A percentile compares a stretch with the other conserved stretches of the same genome.
Evolutionary conservation across 176 grass and related monocot species (phyloP).

Genomic region (Musa troglodytarum): DNA sequence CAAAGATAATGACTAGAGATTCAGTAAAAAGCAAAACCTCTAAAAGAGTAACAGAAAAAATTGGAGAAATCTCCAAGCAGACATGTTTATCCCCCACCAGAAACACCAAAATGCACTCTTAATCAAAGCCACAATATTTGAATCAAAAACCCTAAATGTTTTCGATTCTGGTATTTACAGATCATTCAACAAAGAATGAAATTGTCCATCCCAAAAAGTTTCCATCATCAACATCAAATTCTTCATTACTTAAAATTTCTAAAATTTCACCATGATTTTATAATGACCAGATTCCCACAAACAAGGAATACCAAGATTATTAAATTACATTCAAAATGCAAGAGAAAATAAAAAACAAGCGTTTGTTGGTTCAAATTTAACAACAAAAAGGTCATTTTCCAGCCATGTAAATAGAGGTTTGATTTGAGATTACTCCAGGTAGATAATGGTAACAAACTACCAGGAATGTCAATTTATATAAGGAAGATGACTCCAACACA

Average conservation of each 20-base stretch:
- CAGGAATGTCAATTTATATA: conserved; percentile 6
- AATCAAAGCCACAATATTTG: background rate
- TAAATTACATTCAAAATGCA: background rate
- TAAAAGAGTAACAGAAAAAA: background rate
- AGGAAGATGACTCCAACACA: conserved; percentile 16
- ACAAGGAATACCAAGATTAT: background rate
- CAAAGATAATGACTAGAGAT: background rate
- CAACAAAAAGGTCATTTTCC: background rate
- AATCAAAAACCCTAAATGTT: background rate
- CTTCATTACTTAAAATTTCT: too few species aligned
- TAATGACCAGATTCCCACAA: background rate
- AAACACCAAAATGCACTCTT: background rate
- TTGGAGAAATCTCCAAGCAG: background rate
- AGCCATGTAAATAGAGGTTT: too few species aligned
- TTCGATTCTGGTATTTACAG: background rate
- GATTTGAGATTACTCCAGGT: background rate
- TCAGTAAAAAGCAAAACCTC: background rate
- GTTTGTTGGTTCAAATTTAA: background rate
- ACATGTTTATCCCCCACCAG: background rate
- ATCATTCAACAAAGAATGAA: background rate
- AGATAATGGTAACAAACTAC: conserved; percentile 16
- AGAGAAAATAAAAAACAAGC: background rate
- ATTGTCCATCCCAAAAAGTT: too few species aligned
- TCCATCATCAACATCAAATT: too few species aligned
- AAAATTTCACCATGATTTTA: background rate